Conservation (phyloP, 805 yeast genomes). For the Sugiyamaella marilandica region DNA sequence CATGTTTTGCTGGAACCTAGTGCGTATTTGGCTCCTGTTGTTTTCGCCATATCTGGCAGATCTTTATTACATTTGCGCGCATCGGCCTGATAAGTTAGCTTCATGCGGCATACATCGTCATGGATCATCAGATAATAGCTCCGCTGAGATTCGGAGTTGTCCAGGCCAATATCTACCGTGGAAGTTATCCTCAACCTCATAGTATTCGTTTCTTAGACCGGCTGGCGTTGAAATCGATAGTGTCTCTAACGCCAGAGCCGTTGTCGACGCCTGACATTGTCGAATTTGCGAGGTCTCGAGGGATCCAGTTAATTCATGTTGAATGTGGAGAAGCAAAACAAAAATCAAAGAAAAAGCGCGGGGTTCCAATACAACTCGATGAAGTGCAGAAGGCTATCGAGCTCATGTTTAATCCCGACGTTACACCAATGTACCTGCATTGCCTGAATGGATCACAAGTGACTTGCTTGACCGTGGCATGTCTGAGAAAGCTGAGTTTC, state of each 20-base stretch:
- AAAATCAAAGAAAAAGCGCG: conserved; percentile 63
- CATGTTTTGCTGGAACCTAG: no score
- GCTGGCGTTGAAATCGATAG: conserved; percentile 61
- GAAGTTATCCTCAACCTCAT: conserved; percentile 78
- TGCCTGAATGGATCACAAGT: conserved; percentile 88
- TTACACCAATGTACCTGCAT: conserved; percentile 74
- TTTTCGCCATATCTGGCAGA: no score
- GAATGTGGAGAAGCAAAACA: conserved; percentile 54
- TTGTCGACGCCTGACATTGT: conserved; percentile 44
- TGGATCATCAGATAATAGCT: conserved; percentile 33
- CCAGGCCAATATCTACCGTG: conserved; percentile 68
- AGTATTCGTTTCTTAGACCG: conserved; percentile 65
- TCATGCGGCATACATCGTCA: not conserved
- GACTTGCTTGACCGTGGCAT: conserved; percentile 78
- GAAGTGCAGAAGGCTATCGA: conserved; percentile 57
- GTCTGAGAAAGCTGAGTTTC: conserved; percentile 71
- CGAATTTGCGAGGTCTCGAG: conserved; percentile 48
- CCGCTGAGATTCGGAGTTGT: conserved; percentile 76
- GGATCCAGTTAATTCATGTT: conserved; percentile 64
- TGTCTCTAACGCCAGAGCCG: conserved; percentile 77
- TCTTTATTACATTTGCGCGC: no score
- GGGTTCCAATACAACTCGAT: conserved; percentile 70
- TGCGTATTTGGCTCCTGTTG: no score
- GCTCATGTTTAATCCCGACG: conserved; percentile 51
- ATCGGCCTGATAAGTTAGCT: not conserved